Conservation (phyloP, 1,284 basidiomycete species). For the Volvariella surrecta region DNA sequence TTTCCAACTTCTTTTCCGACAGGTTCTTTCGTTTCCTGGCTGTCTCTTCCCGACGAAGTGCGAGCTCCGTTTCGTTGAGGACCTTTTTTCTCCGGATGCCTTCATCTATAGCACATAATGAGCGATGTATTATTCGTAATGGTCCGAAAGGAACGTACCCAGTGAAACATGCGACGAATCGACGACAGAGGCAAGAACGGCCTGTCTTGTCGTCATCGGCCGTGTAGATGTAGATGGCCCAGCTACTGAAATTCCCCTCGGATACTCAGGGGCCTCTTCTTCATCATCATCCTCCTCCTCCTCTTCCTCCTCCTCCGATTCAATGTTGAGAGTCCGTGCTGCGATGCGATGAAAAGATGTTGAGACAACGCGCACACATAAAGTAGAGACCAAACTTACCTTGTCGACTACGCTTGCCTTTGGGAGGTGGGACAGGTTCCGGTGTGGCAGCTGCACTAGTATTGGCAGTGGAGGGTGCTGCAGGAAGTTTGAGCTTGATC, state of each 20-base stretch:
- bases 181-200: slow-evolving; percentile 59
- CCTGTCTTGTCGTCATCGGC: slow-evolving; percentile 65
- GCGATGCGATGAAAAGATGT: neutral
- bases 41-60: slow-evolving; percentile 77
- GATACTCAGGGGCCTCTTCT: slow-evolving; percentile 20
- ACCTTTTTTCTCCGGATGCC: slow-evolving; percentile 60
- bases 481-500: slow-evolving; percentile 56
- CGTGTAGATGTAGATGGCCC: slow-evolving; percentile 24
- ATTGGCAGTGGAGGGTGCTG: slow-evolving; percentile 15
- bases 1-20: slow-evolving; percentile 85
- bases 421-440: slow-evolving; percentile 29
- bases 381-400: slow-evolving; percentile 13
- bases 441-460: slow-evolving; percentile 29
- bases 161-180: slow-evolving; percentile 60
- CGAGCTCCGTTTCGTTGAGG: slow-evolving; percentile 77
- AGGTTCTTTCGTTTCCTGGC: slow-evolving; percentile 81
- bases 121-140: neutral
- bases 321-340: slow-evolving; percentile 23
- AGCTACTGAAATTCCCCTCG: slow-evolving; percentile 16
- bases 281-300: slow-evolving; percentile 31
- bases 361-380: slow-evolving; percentile 12
- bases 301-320: slow-evolving; percentile 57
- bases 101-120: slow-evolving; percentile 23
- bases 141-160: slow-evolving; percentile 24
- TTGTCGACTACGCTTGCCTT: slow-evolving; percentile 17